Evolutionary conservation across 805 yeast genomes (phyloP).

Genomic region (Brettanomyces sp.): DNA sequence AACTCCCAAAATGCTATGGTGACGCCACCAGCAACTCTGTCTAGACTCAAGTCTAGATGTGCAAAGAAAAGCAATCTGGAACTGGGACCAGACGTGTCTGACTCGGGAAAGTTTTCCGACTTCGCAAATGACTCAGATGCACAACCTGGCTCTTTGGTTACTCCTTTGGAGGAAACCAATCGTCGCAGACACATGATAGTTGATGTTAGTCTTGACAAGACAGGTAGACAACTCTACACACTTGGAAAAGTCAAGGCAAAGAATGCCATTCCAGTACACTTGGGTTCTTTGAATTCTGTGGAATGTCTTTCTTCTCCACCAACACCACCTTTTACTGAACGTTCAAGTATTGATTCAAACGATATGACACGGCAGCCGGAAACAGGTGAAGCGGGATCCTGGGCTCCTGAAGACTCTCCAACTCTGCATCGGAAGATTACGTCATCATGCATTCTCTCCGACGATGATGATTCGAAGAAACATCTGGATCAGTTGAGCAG

Average conservation of each 20-base stretch:
- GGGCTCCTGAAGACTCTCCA: slow-evolving; percentile 1
- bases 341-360: not conserved
- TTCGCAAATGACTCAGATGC: not conserved
- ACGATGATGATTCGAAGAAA: not conserved
- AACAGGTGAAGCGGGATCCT: not conserved
- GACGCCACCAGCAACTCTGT: slow-evolving; percentile 1
- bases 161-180: not conserved
- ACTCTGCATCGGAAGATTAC: not conserved
- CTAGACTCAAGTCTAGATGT: not conserved
- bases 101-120: not conserved
- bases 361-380: not conserved
- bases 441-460: not conserved
- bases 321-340: not conserved
- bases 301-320: not conserved
- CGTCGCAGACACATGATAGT: slow-evolving; percentile 1
- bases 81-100: not conserved
- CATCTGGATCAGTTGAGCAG: not conserved
- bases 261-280: not conserved
- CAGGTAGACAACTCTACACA: slow-evolving; percentile 1
- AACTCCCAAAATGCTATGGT: not conserved
- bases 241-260: not conserved
- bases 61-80: not conserved
- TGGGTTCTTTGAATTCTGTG: not conserved
- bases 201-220: not conserved
- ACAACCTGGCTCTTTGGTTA: not conserved